phyloP scores from a whole-genome alignment of 345 rosid species.

The Eutrema japonicum region DNA sequence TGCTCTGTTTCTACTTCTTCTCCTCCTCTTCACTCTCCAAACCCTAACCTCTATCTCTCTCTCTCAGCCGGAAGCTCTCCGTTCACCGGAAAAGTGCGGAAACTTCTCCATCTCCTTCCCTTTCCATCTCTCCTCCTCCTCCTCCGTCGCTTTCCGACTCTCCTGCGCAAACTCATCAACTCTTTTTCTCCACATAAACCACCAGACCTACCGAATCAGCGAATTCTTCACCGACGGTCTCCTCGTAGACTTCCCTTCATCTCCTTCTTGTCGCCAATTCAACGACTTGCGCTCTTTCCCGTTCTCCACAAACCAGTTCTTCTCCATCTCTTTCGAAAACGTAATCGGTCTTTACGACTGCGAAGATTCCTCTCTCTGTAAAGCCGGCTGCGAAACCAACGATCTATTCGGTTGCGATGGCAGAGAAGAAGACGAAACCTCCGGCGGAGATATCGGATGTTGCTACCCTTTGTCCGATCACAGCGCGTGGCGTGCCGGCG shows the following conservation, averaged over 20 bases:
- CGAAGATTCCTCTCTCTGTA: constrained; percentile 84
- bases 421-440: constrained; percentile 35
- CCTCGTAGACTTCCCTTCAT: constrained; percentile 65
- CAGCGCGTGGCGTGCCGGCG: constrained; percentile 63
- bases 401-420: constrained; percentile 70
- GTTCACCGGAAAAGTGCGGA: constrained; percentile 62
- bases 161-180: constrained; percentile 67
- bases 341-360: constrained; percentile 79
- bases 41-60: constrained; percentile 38
- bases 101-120: constrained; percentile 63
- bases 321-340: constrained; percentile 68
- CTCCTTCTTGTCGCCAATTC: constrained; percentile 70
- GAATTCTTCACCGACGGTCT: constrained; percentile 75
- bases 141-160: constrained; percentile 56
- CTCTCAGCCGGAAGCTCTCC: constrained; percentile 45
- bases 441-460: constrained; percentile 61
- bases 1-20: constrained; percentile 45
- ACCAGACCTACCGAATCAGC: constrained; percentile 53
- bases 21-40: constrained; percentile 46
- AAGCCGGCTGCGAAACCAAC: constrained; percentile 66
- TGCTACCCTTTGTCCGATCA: constrained; percentile 86
- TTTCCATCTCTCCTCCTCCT: constrained; percentile 56
- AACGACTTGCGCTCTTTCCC: constrained; percentile 64
- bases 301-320: constrained; percentile 51
- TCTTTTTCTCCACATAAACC: constrained; percentile 58